A percentile compares a stretch with the other conserved stretches of the same genome.
Conservation (phyloP, 2,329 filamentous ascomycete genomes). For the Fonsecaea pedrosoi region DNA sequence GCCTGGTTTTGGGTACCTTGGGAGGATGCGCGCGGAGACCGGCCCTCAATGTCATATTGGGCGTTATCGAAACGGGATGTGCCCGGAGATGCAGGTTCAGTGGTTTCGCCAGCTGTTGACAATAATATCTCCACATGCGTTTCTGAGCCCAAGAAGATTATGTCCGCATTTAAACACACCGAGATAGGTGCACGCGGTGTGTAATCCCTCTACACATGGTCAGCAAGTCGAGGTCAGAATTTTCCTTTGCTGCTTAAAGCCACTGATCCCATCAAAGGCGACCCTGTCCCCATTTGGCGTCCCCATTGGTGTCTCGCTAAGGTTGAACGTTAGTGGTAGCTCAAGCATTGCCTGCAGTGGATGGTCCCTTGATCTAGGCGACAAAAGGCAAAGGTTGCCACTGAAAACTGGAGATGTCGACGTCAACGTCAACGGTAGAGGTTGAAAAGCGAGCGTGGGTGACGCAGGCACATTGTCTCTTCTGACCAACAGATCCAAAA, state of each 20-base stretch:
- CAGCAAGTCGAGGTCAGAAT: background rate
- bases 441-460: background rate
- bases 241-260: conserved; percentile 4
- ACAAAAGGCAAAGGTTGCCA: conserved; percentile 9
- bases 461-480: conserved; percentile 14
- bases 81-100: background rate
- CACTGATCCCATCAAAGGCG: background rate
- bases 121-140: background rate
- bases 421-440: conserved; percentile 13
- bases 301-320: background rate
- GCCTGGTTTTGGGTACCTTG: conserved; percentile 23
- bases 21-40: background rate
- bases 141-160: background rate
- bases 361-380: conserved; percentile 18
- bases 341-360: conserved; percentile 1
- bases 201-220: background rate
- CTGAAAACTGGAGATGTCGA: conserved; percentile 16
- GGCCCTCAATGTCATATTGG: conserved; percentile 26
- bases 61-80: background rate
- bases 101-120: background rate
- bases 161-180: background rate
- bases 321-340: conserved; percentile 7
- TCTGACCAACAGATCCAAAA: background rate
- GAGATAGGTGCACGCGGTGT: background rate
- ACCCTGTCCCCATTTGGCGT: background rate